These are phyloP conservation scores for Fragaria ananassa DNA, from an alignment of 306 rosid species.

Conservation along the genomic window DNA sequence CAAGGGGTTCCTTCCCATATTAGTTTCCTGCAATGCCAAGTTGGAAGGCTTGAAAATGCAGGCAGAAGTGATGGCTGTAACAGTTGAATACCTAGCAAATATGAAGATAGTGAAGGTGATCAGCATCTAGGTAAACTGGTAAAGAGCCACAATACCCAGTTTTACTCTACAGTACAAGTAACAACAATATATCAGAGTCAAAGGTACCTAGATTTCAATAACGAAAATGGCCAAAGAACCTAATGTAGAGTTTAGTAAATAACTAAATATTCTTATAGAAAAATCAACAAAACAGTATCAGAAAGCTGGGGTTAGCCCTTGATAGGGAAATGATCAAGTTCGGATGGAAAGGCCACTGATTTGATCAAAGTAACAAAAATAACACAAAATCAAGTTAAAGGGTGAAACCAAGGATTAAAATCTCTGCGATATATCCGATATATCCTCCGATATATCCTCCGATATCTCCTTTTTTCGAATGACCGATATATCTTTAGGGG, in stretches of 20 bases:
- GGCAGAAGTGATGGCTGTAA: slow-evolving; percentile 6
- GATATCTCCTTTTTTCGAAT: no score
- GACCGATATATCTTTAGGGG: no score
- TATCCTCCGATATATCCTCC: no score
- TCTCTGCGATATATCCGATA: no score
- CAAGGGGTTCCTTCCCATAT: no score
- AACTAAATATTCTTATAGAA: background rate
- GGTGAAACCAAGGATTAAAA: no score
- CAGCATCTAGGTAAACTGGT: background rate
- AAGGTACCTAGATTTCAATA: no score
- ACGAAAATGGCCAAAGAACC: background rate
- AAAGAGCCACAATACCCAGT: background rate
- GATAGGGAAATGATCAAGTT: background rate
- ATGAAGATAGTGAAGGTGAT: background rate
- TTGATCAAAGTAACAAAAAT: background rate
- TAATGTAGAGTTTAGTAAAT: background rate
- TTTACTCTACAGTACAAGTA: no score
- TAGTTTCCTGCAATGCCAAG: background rate
- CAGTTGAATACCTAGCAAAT: slow-evolving; percentile 21
- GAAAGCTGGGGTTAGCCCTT: background rate
- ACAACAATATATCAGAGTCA: background rate
- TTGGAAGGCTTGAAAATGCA: no score
- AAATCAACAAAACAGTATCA: background rate
- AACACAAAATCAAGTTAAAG: background rate
- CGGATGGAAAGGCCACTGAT: background rate